A percentile compares a stretch with the other conserved stretches of the same genome.
phyloP scores from a whole-genome alignment of 2,329 filamentous ascomycete genomes.

The Fusarium robinianum region DNA sequence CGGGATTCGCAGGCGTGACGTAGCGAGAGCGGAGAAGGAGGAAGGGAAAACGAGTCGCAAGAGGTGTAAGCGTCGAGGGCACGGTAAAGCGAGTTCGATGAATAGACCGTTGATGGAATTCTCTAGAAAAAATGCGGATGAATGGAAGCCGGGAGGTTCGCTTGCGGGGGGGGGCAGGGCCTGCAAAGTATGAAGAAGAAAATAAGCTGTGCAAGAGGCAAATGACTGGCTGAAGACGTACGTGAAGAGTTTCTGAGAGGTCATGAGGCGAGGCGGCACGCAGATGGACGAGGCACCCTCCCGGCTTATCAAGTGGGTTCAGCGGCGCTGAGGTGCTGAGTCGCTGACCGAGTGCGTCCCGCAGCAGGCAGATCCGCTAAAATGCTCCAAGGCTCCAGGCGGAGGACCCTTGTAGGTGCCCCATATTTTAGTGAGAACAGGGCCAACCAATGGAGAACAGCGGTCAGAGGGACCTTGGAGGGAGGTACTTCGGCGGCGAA shows the following conservation, averaged over 20 bases:
- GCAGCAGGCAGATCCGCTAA: constrained; percentile 32
- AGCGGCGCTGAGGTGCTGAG: constrained; percentile 28
- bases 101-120: constrained; percentile 8
- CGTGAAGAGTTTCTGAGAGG: constrained; percentile 23
- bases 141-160: too few species aligned
- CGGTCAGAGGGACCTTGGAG: constrained; percentile 27
- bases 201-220: constrained; percentile 24
- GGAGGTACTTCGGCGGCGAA: constrained; percentile 8
- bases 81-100: too few species aligned
- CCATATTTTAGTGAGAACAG: too few species aligned
- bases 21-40: constrained; percentile 23
- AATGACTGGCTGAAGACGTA: constrained; percentile 24
- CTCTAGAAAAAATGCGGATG: constrained; percentile 4
- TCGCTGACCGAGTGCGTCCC: constrained; percentile 35
- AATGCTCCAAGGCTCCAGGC: constrained; percentile 1
- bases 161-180: constrained; percentile 1
- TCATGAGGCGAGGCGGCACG: constrained; percentile 37
- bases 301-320: constrained; percentile 34
- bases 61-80: constrained; percentile 29
- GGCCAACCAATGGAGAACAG: too few species aligned
- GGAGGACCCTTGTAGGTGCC: constrained; percentile 26
- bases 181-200: constrained; percentile 14
- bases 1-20: constrained; percentile 28
- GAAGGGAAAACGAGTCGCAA: constrained; percentile 14
- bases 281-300: constrained; percentile 27